These are phyloP conservation scores for Cryphonectria carpinicola DNA, from an alignment of 2,329 filamentous ascomycete species.

Conservation along the genomic window DNA sequence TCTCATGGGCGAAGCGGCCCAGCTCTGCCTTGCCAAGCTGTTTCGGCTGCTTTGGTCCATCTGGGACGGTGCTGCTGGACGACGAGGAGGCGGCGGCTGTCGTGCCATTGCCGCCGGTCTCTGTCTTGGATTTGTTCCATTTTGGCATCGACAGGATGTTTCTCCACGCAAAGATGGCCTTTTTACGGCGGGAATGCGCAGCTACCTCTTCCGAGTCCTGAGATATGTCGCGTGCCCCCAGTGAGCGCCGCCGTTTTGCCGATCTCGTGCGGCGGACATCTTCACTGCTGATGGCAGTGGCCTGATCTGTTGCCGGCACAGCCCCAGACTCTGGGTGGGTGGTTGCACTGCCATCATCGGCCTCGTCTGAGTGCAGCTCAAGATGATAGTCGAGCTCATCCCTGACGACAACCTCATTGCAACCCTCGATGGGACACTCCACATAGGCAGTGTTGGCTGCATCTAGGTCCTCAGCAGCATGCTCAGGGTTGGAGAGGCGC, in stretches of 20 bases:
- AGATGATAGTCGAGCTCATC: slow-evolving; percentile 62
- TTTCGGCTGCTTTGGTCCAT: slow-evolving; percentile 20
- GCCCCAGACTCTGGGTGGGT: slow-evolving; percentile 17
- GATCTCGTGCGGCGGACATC: slow-evolving; percentile 15
- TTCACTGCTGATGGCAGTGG: neutral
- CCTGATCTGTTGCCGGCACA: neutral
- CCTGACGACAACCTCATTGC: slow-evolving; percentile 59
- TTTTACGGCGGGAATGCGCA: slow-evolving; percentile 22
- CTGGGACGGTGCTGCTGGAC: slow-evolving; percentile 10
- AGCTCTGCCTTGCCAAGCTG: slow-evolving; percentile 61
- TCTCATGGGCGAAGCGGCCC: slow-evolving; percentile 73
- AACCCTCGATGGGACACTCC: slow-evolving; percentile 59
- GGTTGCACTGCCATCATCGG: slow-evolving; percentile 41
- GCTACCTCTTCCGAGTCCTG: slow-evolving; percentile 20
- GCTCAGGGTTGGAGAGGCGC: slow-evolving; percentile 29
- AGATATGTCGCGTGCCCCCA: slow-evolving; percentile 14
- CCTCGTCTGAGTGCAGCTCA: slow-evolving; percentile 60
- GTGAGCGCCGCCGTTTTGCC: slow-evolving; percentile 14
- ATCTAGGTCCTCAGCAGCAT: slow-evolving; percentile 21
- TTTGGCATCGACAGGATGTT: slow-evolving; percentile 28
- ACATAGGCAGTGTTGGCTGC: slow-evolving; percentile 46
- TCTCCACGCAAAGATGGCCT: slow-evolving; percentile 27
- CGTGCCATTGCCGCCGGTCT: neutral
- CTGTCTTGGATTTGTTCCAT: slow-evolving; percentile 23
- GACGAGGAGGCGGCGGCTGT: neutral